phyloP scores from a whole-genome alignment of 192 early-diverging fungal genomes.

The Podila epigama region DNA sequence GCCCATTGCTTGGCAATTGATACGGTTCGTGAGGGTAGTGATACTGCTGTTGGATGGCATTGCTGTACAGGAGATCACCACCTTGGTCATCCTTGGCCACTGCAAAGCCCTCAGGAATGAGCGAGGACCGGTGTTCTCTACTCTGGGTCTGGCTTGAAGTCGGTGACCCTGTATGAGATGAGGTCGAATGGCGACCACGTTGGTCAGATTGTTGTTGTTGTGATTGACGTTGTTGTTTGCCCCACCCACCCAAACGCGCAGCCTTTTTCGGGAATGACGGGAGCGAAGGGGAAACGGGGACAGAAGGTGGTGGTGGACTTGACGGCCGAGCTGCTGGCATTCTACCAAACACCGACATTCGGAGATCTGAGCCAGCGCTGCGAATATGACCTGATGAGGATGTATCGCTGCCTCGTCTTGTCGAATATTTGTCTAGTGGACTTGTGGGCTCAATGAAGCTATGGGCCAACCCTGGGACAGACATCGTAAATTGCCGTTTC shows the following conservation, averaged over 20 bases:
- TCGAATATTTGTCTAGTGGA: background rate
- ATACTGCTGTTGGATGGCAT: background rate
- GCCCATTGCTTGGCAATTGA: constrained; percentile 6
- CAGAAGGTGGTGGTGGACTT: constrained; percentile 17
- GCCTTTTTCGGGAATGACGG: background rate
- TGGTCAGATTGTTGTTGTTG: background rate
- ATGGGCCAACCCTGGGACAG: background rate
- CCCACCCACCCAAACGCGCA: too few species aligned
- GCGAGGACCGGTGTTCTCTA: background rate
- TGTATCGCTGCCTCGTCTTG: background rate
- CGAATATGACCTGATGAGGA: background rate
- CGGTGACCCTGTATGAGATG: background rate
- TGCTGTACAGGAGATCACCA: background rate
- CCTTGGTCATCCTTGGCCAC: background rate
- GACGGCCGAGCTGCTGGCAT: background rate
- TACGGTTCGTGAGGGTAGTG: constrained; percentile 6
- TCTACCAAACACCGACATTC: constrained; percentile 16
- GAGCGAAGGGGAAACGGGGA: background rate
- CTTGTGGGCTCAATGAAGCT: background rate
- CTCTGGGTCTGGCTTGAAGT: background rate
- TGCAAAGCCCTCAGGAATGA: background rate
- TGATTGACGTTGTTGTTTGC: background rate
- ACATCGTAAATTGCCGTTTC: constrained; percentile 7
- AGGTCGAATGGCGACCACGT: background rate
- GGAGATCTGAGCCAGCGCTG: constrained; percentile 3